Base-by-base conservation (phyloP, 1,284 basidiomycete genomes). In the Ceratobasidium sp. region DNA sequence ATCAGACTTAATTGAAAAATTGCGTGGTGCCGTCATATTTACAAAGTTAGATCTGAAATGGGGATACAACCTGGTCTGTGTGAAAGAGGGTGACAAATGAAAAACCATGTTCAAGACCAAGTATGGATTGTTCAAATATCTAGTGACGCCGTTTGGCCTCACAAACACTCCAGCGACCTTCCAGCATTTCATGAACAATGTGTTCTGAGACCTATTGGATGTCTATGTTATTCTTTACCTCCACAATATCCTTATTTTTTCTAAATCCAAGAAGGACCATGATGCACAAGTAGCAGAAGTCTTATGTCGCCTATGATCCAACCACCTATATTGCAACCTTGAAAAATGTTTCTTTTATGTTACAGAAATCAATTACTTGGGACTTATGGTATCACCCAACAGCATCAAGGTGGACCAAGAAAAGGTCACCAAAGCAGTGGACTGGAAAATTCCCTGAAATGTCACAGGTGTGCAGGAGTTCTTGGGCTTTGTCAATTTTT, bases 51-150 rank as follows among this genome's bases (percentile, higher is more conserved):
- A 37, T 37, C 79, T 83, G 0, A 77, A 80, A 0, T 75, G 57
- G 0, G 82, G 80, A 0, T 84, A 82, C 73, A 80, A 84, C 73
- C 81, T 81, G 0, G 19, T 85, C 0, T 76, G 80, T 0, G 79
- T 84, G 1, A 37, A 37, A 37, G 37, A 37, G 8, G 37, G 37
- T 2, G 37, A 37, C 8, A 8, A 37, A 37, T 37, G 37, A 8
- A 37, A 37, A 37, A 37, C 37, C 4, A 8, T 8, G 4, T 37
- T 37, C 37, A 2, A 37, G 8, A 37, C 37, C 37, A 37, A 37
- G 8, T 37, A 37, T 37, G 37, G 37, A 8, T 8, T 4, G 4
- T 37, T 4, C 8, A 8, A 37, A 8, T 37, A 37, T 8, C 37
- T 37, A 37, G 37, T 37, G 4, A 37, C 8, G 37, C 37, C 37